Conservation (phyloP, 306 rosid species). For the Canavalia gladiata region DNA sequence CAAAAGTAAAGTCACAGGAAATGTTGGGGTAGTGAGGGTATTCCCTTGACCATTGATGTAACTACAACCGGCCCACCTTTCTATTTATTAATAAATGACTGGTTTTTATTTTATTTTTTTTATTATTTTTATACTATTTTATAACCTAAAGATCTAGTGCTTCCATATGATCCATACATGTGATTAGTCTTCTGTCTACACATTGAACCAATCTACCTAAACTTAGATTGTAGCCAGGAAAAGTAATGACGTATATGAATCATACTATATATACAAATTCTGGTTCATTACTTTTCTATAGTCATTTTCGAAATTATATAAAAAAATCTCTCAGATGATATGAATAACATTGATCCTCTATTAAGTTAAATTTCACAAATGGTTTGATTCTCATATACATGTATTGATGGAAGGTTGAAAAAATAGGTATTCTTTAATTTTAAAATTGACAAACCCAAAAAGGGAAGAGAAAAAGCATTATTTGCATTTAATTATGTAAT, state of each 20-base stretch:
- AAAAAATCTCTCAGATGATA: neutral
- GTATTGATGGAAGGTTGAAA: neutral
- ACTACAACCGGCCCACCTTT: constrained; percentile 43
- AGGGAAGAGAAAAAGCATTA: neutral
- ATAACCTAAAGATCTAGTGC: neutral
- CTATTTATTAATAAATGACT: constrained; percentile 4
- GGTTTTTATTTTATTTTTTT: neutral
- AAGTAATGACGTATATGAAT: neutral
- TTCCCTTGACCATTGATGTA: constrained; percentile 45
- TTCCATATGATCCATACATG: constrained; percentile 10
- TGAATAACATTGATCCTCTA: neutral
- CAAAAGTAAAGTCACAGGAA: constrained; percentile 47
- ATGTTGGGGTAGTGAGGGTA: constrained; percentile 52
- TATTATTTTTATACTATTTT: neutral
- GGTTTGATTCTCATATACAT: neutral
- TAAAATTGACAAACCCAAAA: neutral
- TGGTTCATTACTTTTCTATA: neutral
- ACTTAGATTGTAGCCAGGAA: neutral
- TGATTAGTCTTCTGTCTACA: neutral
- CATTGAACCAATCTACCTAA: neutral
- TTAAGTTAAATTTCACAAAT: neutral
- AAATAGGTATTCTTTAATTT: neutral
- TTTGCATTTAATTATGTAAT: neutral
- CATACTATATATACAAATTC: neutral
- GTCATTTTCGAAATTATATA: neutral